These are phyloP conservation scores for Pseudogymnoascus destructans DNA, from an alignment of 2,329 filamentous ascomycete species.

Conservation along the genomic window DNA sequence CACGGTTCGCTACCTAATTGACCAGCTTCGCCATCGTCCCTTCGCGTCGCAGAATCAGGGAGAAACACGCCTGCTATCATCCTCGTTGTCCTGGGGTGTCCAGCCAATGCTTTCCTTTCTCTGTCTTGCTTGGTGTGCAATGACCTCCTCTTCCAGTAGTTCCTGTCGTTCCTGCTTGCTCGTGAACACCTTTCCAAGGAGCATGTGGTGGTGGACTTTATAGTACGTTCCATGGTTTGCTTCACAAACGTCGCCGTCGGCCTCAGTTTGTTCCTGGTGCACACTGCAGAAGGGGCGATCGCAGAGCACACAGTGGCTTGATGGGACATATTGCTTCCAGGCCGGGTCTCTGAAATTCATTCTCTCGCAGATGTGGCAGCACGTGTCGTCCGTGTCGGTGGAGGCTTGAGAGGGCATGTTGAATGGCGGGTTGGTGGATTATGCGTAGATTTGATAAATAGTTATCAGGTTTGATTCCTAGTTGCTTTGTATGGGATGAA, in stretches of 20 bases:
- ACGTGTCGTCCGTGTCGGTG: neutral
- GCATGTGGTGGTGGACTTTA: neutral
- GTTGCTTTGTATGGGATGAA: neutral
- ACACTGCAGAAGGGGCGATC: neutral
- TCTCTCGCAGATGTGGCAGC: slow-evolving; percentile 6
- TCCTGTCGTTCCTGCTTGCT: slow-evolving; percentile 2
- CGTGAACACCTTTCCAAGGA: slow-evolving; percentile 2
- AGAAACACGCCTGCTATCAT: neutral
- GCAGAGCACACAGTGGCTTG: slow-evolving; percentile 2
- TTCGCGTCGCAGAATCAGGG: neutral
- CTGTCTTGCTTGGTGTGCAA: neutral
- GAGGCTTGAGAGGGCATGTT: neutral
- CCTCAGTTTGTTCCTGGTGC: neutral
- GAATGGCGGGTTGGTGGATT: neutral
- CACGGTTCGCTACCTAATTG: neutral
- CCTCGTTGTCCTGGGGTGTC: neutral
- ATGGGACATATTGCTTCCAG: slow-evolving; percentile 1
- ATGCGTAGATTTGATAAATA: neutral
- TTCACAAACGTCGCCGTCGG: slow-evolving; percentile 3
- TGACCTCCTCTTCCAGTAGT: neutral
- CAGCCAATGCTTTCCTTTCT: slow-evolving; percentile 1
- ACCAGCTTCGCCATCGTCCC: neutral
- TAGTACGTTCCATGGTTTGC: slow-evolving; percentile 4
- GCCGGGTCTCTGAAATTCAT: slow-evolving; percentile 1
- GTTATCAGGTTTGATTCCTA: neutral